Conservation (phyloP, 345 rosid genomes). For the Eucalyptus globulus region DNA sequence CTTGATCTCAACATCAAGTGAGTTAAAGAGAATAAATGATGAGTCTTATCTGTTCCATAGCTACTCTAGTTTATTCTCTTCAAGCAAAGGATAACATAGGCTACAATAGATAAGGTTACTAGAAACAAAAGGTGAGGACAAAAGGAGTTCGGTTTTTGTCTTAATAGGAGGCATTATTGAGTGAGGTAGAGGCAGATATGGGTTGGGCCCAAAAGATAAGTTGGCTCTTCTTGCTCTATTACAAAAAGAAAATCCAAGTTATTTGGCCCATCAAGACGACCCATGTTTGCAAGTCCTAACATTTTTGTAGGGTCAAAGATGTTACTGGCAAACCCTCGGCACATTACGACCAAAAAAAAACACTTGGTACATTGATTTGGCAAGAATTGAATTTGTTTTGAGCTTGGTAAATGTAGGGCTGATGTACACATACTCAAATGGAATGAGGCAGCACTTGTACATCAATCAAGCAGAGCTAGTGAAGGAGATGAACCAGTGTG, state of each 20-base stretch:
- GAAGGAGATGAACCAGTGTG: constrained; percentile 59
- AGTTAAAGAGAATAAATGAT: neutral
- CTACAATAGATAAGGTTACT: neutral
- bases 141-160: neutral
- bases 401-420: constrained; percentile 20
- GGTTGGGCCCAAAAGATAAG: neutral
- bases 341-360: too few species aligned
- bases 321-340: neutral
- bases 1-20: neutral
- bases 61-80: neutral
- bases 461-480: constrained; percentile 58
- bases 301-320: neutral
- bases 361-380: neutral
- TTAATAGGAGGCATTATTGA: neutral
- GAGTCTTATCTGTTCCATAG: neutral
- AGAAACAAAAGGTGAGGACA: neutral
- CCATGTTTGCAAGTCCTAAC: neutral
- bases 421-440: constrained; percentile 67
- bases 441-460: constrained; percentile 55
- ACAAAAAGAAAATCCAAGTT: neutral
- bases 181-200: neutral
- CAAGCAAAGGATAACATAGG: neutral
- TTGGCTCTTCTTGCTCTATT: neutral
- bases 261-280: neutral
- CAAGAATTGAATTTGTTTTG: neutral